Conservation (phyloP, 495 filamentous ascomycete genomes). For the Penicillium maclennaniae region DNA sequence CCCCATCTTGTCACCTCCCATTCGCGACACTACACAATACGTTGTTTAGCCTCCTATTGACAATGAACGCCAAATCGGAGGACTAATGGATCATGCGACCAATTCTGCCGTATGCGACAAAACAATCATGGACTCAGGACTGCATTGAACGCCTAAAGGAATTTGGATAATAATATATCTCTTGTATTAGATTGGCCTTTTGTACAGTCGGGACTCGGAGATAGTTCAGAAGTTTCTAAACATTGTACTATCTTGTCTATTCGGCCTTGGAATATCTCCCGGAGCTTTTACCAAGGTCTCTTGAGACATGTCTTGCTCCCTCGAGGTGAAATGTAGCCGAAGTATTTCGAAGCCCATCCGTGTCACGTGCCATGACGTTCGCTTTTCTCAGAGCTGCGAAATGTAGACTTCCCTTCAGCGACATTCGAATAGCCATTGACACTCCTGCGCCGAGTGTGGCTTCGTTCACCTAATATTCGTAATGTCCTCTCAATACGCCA, state of each 20-base stretch:
- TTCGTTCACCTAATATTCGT: conserved; percentile 3
- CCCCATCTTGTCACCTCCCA: not conserved
- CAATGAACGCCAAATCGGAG: not conserved
- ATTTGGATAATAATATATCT: not conserved
- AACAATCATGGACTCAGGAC: not conserved
- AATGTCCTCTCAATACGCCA: conserved; percentile 89
- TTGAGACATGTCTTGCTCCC: not conserved
- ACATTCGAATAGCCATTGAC: conserved; percentile 6
- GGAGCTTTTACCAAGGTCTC: too few relatives aligned
- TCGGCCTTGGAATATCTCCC: too few relatives aligned
- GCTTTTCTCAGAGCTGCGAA: conserved; percentile 4
- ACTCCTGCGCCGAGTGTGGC: conserved; percentile 2
- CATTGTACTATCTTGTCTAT: too few relatives aligned
- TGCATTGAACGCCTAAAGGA: not conserved
- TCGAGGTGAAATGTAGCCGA: not conserved
- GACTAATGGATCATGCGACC: not conserved
- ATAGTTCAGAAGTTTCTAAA: too few relatives aligned
- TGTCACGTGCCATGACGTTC: conserved; percentile 30
- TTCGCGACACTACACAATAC: conserved; percentile 2
- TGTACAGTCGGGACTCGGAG: not conserved
- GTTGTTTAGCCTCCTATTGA: not conserved
- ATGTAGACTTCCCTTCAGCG: not conserved
- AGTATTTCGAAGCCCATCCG: not conserved
- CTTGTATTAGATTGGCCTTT: not conserved
- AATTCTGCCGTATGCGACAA: conserved; percentile 4